These are phyloP conservation scores for Diatrype stigma DNA, from an alignment of 2,329 filamentous ascomycete genomes.

Conservation along the genomic window DNA sequence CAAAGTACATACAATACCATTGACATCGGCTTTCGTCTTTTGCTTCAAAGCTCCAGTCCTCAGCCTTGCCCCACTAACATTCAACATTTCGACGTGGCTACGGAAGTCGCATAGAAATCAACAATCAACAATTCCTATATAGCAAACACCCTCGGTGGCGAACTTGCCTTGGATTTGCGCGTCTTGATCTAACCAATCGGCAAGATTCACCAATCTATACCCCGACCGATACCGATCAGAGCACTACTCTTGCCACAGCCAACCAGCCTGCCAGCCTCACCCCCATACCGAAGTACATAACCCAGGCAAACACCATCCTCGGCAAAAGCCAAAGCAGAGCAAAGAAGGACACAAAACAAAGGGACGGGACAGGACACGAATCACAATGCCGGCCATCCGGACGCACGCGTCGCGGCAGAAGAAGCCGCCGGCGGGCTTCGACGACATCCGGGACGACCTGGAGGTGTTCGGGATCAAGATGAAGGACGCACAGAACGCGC, in stretches of 20 bases:
- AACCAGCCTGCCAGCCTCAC: too few relatives aligned
- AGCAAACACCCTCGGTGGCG: too few relatives aligned
- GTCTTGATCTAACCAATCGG: too few relatives aligned
- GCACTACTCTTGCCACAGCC: too few relatives aligned
- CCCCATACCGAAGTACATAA: too few relatives aligned
- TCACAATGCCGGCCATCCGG: conserved; percentile 70
- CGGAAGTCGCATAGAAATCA: conserved; percentile 4
- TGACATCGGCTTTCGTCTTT: too few relatives aligned
- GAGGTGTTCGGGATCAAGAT: conserved; percentile 86
- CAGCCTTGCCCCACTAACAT: conserved; percentile 29
- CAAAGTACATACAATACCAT: too few relatives aligned
- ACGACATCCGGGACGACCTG: conserved; percentile 82
- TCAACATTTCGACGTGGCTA: conserved; percentile 10
- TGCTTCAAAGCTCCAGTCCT: conserved; percentile 12
- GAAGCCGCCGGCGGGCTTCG: conserved; percentile 80
- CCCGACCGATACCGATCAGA: too few relatives aligned
- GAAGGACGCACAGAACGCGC: conserved; percentile 91
- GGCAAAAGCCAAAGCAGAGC: too few relatives aligned
- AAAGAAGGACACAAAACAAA: neutral
- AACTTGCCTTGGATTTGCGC: too few relatives aligned
- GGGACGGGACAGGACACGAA: conserved; percentile 1
- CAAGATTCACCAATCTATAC: too few relatives aligned
- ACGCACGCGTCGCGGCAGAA: conserved; percentile 63
- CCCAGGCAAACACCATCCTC: too few relatives aligned
- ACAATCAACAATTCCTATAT: neutral